A percentile compares a stretch with the other conserved stretches of the same genome.
These are phyloP conservation scores for Lactifluus pinguis DNA, from an alignment of 768 basidiomycete genomes.

Conservation along the genomic window DNA sequence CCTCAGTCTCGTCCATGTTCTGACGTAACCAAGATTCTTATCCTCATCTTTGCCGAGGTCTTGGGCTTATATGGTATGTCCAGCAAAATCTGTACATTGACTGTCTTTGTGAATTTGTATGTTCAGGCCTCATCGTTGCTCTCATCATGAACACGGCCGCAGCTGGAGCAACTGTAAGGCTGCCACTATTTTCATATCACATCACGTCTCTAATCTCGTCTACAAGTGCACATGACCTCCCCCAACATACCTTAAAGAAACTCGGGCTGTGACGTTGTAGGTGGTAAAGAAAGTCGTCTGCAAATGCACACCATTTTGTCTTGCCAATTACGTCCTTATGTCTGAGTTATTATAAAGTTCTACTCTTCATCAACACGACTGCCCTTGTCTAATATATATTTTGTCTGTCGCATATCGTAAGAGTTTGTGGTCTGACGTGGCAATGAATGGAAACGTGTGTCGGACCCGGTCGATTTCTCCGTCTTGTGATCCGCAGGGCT, in stretches of 20 bases:
- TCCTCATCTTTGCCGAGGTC: slow-evolving; percentile 96
- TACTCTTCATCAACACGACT: neutral
- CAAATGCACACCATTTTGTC: neutral
- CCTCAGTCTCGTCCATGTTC: neutral
- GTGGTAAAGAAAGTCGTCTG: neutral
- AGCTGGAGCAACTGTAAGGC: neutral
- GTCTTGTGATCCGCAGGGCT: too few relatives aligned
- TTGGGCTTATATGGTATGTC: slow-evolving; percentile 76
- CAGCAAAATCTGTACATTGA: neutral
- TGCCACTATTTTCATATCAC: neutral
- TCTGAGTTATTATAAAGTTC: neutral
- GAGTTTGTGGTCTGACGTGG: neutral
- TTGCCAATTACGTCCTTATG: neutral
- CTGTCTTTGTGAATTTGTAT: neutral
- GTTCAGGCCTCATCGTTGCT: slow-evolving; percentile 38
- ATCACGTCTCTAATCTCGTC: neutral
- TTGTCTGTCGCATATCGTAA: neutral
- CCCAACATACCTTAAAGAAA: neutral
- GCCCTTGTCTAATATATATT: slow-evolving; percentile 5
- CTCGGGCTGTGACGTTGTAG: neutral
- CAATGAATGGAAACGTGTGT: neutral
- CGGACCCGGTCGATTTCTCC: too few relatives aligned
- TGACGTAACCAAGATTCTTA: slow-evolving; percentile 36
- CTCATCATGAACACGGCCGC: slow-evolving; percentile 40
- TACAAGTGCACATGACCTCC: slow-evolving; percentile 7